Conservation (phyloP, 768 basidiomycete genomes). For the Cystoderma amianthinum region DNA sequence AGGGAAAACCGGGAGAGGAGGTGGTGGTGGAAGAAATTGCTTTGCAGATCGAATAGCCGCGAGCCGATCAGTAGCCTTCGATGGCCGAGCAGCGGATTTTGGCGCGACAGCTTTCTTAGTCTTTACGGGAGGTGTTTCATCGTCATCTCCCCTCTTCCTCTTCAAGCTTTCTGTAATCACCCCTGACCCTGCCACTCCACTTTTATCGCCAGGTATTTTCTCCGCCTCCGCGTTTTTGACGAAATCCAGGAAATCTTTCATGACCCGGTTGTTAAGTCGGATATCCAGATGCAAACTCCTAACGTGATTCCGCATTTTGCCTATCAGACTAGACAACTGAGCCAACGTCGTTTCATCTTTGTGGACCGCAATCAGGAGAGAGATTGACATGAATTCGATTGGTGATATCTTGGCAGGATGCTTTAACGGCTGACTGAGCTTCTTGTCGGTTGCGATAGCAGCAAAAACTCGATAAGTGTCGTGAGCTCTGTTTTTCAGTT, state of each 20-base stretch:
- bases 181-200: too few relatives aligned
- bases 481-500: constrained; percentile 24
- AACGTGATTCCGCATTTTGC: constrained; percentile 48
- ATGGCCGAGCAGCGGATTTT: too few relatives aligned
- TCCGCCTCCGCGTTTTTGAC: constrained; percentile 24
- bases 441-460: constrained; percentile 29
- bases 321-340: constrained; percentile 38
- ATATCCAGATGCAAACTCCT: constrained; percentile 54
- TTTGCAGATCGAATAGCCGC: too few relatives aligned
- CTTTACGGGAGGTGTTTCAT: too few relatives aligned
- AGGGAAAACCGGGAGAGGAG: too few relatives aligned
- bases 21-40: too few relatives aligned
- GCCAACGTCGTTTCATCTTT: constrained; percentile 28
- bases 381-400: constrained; percentile 57
- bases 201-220: too few relatives aligned
- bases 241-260: constrained; percentile 48
- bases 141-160: too few relatives aligned
- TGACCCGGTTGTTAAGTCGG: constrained; percentile 52
- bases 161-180: too few relatives aligned
- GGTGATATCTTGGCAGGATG: constrained; percentile 49
- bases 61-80: too few relatives aligned
- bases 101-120: too few relatives aligned
- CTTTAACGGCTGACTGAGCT: constrained; percentile 29
- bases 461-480: constrained; percentile 42
- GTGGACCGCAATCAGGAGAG: constrained; percentile 45